Evolutionary conservation across 441 rosid genomes (phyloP), one percentile per base, ranked within the genome.

Genomic region (Aleurites moluccanus): DNA sequence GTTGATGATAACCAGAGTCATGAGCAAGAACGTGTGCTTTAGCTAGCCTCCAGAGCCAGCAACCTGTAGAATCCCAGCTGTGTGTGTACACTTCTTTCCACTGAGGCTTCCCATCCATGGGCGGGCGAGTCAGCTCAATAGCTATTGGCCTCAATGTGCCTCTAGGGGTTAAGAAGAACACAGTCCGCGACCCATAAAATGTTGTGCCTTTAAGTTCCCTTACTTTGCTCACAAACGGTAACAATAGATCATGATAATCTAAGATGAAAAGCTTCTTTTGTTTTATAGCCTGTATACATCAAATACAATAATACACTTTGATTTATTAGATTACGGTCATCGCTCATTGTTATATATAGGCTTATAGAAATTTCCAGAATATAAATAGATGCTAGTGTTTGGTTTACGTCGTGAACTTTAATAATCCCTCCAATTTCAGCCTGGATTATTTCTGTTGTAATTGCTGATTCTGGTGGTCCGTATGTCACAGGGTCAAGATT

Each of bases 1-100:
- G 94, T 73, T 92, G 89, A 64, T 92, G 98, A 70, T 81, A 83
- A 27, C 91, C 91, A 4, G 92, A 78, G 30, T 92, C 96, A 66
- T 91, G 96, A 33, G 98, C 80, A 40, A 90, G 80, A 13, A 69
- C 94, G 66, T 92, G 98, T 38, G 88, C 82, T 77, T 89, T 92
- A 33, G 98, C 94, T 1, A 91, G 73, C 44, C 42, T 80, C 98
- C 96, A 91, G 10, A 91, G 88, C 98, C 96, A 92, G 76, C 42
- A 11, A 9, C 79, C 81, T 2, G 94, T 87, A 52, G 96, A 77
- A 63, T 86, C 75, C 80, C 76, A 84, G 1, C 81, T 53, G 6
- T 87, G 89, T 0, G 75, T 47, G 78, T 80, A 92, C 20, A 86
- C 94, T 52, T 84, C 72, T 81, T 73, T 88, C 98, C 98, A 89